A percentile compares a stretch with the other conserved stretches of the same genome.
These are phyloP conservation scores for Neofusicoccum umdonicola DNA, from an alignment of 2,329 filamentous ascomycete species.

Conservation along the genomic window DNA sequence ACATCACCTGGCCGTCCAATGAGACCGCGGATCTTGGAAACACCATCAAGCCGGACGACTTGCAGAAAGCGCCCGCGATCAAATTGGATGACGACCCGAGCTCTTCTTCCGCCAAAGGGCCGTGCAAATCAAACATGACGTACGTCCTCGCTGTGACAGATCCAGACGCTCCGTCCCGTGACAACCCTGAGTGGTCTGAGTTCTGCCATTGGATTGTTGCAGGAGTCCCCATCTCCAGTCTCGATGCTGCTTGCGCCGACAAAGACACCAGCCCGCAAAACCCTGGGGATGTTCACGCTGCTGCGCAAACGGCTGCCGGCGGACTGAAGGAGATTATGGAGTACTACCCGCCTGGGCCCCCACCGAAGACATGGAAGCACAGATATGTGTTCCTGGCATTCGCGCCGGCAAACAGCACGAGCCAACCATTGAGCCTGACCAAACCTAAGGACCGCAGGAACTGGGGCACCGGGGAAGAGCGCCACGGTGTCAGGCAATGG, in stretches of 20 bases:
- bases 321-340: constrained; percentile 41
- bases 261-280: background rate
- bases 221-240: constrained; percentile 30
- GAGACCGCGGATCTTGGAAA: constrained; percentile 52
- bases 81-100: constrained; percentile 35
- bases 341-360: constrained; percentile 56
- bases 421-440: constrained; percentile 40
- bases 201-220: constrained; percentile 57
- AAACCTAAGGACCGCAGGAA: constrained; percentile 51
- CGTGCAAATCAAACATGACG: constrained; percentile 30
- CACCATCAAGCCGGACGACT: constrained; percentile 40
- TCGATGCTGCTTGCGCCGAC: background rate
- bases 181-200: constrained; percentile 55
- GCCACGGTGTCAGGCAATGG: constrained; percentile 53
- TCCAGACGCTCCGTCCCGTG: constrained; percentile 56
- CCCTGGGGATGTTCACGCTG: background rate
- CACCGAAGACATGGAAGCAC: constrained; percentile 56
- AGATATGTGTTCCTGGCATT: constrained; percentile 58
- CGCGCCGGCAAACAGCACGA: constrained; percentile 45
- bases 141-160: constrained; percentile 56
- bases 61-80: constrained; percentile 44
- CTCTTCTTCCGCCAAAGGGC: constrained; percentile 19
- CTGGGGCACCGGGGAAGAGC: constrained; percentile 53
- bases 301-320: background rate
- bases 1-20: constrained; percentile 48